Evolutionary conservation across 208 protist genomes (phyloP).

Genomic region (Crithidia sp.): DNA sequence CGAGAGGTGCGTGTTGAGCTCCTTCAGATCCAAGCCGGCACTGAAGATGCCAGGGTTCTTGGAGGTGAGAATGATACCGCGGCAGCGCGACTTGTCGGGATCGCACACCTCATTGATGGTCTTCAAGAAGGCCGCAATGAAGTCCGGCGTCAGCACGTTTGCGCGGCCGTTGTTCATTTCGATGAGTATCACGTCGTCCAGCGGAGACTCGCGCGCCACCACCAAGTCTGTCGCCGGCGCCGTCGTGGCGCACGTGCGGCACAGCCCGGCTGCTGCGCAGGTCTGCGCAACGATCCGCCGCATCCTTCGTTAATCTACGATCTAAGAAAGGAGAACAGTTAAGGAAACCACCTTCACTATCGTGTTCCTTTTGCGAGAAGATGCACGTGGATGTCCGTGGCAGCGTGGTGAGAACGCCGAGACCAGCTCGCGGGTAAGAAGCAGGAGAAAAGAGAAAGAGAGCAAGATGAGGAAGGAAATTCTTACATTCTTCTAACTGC

Average conservation of each 20-base stretch:
- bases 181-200: slow-evolving; percentile 58
- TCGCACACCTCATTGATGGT: slow-evolving; percentile 58
- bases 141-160: slow-evolving; percentile 50
- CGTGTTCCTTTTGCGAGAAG: too few relatives aligned
- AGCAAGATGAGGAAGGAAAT: too few relatives aligned
- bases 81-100: slow-evolving; percentile 48
- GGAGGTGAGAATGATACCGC: slow-evolving; percentile 75
- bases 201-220: slow-evolving; percentile 45
- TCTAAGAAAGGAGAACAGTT: background rate
- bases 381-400: too few relatives aligned
- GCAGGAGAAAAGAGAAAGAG: too few relatives aligned
- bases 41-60: slow-evolving; percentile 55
- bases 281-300: background rate
- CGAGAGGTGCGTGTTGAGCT: slow-evolving; percentile 36
- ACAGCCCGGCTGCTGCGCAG: background rate
- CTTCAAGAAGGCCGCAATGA: slow-evolving; percentile 53
- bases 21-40: slow-evolving; percentile 64
- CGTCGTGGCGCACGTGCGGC: background rate
- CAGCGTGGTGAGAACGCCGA: too few relatives aligned
- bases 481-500: too few relatives aligned
- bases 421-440: too few relatives aligned
- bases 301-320: background rate
- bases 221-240: slow-evolving; percentile 24
- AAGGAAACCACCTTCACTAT: background rate
- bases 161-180: slow-evolving; percentile 55